These are phyloP conservation scores for Paecilomyces niveus DNA, from an alignment of 2,329 filamentous ascomycete species.

Conservation along the genomic window DNA sequence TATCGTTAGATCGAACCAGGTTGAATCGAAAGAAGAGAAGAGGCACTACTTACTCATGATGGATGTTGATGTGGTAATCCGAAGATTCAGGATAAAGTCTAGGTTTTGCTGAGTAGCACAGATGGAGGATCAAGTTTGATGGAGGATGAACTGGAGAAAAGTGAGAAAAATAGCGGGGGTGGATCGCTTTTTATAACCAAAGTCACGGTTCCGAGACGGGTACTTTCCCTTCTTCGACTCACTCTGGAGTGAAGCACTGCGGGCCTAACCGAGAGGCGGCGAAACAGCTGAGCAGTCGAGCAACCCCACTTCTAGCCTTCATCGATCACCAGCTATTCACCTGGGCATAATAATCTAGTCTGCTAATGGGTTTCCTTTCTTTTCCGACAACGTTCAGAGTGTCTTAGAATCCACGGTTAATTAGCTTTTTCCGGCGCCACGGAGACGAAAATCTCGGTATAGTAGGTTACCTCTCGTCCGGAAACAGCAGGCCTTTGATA, in stretches of 20 bases:
- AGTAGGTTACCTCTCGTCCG: not conserved
- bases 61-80: conserved; percentile 2
- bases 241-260: not conserved
- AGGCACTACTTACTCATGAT: conserved; percentile 18
- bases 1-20: not conserved
- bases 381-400: not conserved
- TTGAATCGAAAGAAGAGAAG: not conserved
- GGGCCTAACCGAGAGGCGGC: not conserved
- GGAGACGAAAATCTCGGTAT: not conserved
- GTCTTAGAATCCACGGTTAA: not conserved
- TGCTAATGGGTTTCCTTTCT: not conserved
- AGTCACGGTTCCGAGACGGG: not conserved
- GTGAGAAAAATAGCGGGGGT: not conserved
- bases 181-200: not conserved
- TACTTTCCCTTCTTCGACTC: not conserved
- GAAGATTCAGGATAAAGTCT: not conserved
- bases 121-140: conserved; percentile 5
- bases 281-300: not conserved
- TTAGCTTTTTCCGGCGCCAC: not conserved
- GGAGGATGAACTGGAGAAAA: not conserved
- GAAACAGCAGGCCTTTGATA: not conserved
- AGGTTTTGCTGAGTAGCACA: not conserved
- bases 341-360: not conserved
- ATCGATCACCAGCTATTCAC: not conserved
- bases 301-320: not conserved